Base-by-base conservation (phyloP, 2,329 filamentous ascomycete genomes). In the Monilinia aucupariae region DNA sequence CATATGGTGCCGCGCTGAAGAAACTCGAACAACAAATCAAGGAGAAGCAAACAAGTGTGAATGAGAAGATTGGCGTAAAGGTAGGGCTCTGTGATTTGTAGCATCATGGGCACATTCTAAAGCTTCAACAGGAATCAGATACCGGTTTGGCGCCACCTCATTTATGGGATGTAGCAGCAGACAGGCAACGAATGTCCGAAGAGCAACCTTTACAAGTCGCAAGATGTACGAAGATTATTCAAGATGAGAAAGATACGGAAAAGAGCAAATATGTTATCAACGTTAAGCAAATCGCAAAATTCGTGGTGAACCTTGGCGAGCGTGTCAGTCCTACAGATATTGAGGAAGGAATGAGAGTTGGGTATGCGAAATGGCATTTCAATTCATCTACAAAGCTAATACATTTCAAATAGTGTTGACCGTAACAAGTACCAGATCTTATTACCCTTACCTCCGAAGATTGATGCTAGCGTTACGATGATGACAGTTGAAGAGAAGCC, bases 261-360 rank as follows among this genome's bases (percentile, higher is more conserved):
- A 99, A 99, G 85, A 96, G 90, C 85, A 99, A 97, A 86, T 99
- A 99, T 81, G 92, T 99, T 73, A 99, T 99, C 84, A 99, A 99
- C 78, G 93, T 99, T 71, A 99, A 99, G 82, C 94, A 99, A 78
- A 99, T 99, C 73, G 94, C 94, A 74, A 99, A 99, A 80, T 99
- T 99, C 73, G 94, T 99, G 58, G 94, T 99, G 69, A 94, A 97
- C 78, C 85, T 99, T 59, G 94, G 94, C 71, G 94, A 99, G 75
- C 89, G 94, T 68, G 94, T 99, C 71, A 96, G 90, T 74, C 94
- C 94, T 56, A 97, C 94, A 70, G 94, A 99, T 85, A 99, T 99
- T 73, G 94, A 99, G 75, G 94, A 99, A 78, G 94, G 94, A 68
- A 99, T 99, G 94, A 87, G 94, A 70, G 94, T 99, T 66, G 94